A percentile compares a stretch with the other conserved stretches of the same genome.
These are phyloP conservation scores for bread wheat (Triticum aestivum) DNA, from an alignment of 176 grass and related monocot species.

Conservation along the genomic window IWGSC_CS_RefSeq_v2.1 NC_057814.1:615355697-615356196, in stretches of 20 bases:
- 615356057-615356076: conserved; percentile 50
- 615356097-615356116: conserved; percentile 81
- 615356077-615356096: conserved; percentile 85
- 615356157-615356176: conserved; percentile 87
- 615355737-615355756: conserved; percentile 76
- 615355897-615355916: not conserved
- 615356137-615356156: conserved; percentile 87
- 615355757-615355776: conserved; percentile 74
- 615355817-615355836: not conserved
- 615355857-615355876: not conserved
- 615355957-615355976: conserved; percentile 94
- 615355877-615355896: not conserved
- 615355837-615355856: not conserved
- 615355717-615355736: conserved; percentile 75
- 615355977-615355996: conserved; percentile 98
- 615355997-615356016: conserved; percentile 25
- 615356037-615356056: conserved; percentile 9
- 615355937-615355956: conserved; percentile 85
- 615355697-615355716: conserved; percentile 81
- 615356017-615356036: not conserved
- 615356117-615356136: conserved; percentile 96
- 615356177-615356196: conserved; percentile 61
- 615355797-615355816: not conserved
- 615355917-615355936: not conserved
- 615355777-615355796: conserved; percentile 81